phyloP scores from a whole-genome alignment of 371 early-diverging fungal species.

The Mortierella sp. region DNA sequence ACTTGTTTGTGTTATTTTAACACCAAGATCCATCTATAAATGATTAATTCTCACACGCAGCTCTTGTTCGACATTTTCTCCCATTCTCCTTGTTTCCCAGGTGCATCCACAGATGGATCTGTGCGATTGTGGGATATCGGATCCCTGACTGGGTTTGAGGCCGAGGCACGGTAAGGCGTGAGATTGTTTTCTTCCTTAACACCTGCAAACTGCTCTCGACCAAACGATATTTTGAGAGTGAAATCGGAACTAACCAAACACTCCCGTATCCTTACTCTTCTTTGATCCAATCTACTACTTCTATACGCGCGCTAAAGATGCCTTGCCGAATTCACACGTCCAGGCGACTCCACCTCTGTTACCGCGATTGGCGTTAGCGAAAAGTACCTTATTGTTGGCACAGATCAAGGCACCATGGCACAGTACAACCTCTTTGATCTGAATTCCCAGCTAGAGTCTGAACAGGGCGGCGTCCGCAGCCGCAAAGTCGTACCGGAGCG shows the following conservation, averaged over 20 bases:
- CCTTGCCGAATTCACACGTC: constrained; percentile 40
- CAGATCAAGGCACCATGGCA: constrained; percentile 51
- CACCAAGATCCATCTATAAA: neutral
- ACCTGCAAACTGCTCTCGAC: neutral
- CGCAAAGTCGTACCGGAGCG: constrained; percentile 22
- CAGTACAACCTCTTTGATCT: constrained; percentile 44
- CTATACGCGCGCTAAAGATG: constrained; percentile 24
- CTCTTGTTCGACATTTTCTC: neutral
- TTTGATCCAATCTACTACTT: neutral
- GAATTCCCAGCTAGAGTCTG: neutral
- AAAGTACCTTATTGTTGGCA: constrained; percentile 50
- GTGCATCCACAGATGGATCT: constrained; percentile 67
- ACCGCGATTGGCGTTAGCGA: constrained; percentile 54
- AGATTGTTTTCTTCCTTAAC: neutral
- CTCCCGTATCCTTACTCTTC: neutral
- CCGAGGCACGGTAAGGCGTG: constrained; percentile 40
- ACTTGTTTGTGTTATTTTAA: neutral
- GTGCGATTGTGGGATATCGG: constrained; percentile 76
- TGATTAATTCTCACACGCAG: neutral
- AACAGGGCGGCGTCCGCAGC: neutral
- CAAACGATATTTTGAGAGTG: neutral
- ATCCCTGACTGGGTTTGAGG: constrained; percentile 23
- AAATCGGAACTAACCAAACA: constrained; percentile 1
- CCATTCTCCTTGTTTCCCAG: constrained; percentile 31
- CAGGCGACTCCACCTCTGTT: constrained; percentile 27